Evolutionary conservation across 306 rosid genomes (phyloP).

Genomic region (Quillaja saponaria): DNA sequence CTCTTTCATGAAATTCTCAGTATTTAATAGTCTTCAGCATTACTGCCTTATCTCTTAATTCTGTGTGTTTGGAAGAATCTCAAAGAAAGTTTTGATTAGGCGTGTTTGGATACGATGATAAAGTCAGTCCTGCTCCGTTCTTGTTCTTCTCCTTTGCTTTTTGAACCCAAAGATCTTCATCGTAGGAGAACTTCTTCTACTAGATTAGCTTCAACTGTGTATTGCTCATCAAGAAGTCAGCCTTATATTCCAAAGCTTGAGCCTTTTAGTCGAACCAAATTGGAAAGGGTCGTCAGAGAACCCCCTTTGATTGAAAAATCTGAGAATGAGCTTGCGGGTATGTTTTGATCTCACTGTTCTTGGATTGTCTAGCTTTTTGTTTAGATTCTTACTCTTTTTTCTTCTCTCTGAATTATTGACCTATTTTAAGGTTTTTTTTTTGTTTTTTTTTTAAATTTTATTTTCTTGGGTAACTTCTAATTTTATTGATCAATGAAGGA

Average conservation of each 20-base stretch:
- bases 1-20: slow-evolving; percentile 20
- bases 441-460: no score
- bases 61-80: not conserved
- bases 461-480: no score
- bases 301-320: slow-evolving; percentile 78
- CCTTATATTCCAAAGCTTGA: slow-evolving; percentile 72
- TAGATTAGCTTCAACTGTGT: slow-evolving; percentile 33
- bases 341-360: no score
- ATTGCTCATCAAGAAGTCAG: slow-evolving; percentile 57
- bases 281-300: slow-evolving; percentile 59
- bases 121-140: slow-evolving; percentile 50
- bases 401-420: not conserved
- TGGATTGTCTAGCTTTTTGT: no score
- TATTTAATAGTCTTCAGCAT: slow-evolving; percentile 20
- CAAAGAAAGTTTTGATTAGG: not conserved
- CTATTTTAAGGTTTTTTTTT: no score
- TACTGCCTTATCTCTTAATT: not conserved
- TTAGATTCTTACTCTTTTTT: no score
- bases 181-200: slow-evolving; percentile 25
- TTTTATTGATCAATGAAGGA: no score
- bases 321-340: slow-evolving; percentile 71
- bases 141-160: slow-evolving; percentile 39
- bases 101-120: slow-evolving; percentile 38
- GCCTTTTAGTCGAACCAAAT: slow-evolving; percentile 76
- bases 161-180: slow-evolving; percentile 39